Base-by-base conservation (phyloP, 2,329 filamentous ascomycete species). In the Didymella keratinophila region DNA sequence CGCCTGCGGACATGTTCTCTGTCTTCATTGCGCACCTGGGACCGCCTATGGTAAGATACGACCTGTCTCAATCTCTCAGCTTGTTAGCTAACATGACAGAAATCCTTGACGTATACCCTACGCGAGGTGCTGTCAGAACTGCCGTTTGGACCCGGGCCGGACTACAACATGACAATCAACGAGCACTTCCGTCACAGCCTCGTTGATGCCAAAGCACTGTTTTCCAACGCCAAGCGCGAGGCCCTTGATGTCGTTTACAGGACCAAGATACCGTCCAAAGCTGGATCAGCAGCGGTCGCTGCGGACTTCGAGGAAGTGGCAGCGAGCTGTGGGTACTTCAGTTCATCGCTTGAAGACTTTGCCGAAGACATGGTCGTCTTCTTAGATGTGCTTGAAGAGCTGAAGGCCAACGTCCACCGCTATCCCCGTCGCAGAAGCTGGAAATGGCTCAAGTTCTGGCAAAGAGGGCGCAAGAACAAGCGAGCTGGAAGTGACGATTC, bases 251-350 rank as follows among this genome's bases (percentile, higher is more conserved):
- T 90, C 56, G 83, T 99, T 0, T 98, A 99, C 76, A 87, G 86
- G 62, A 90, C 86, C 50, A 92, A 93, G 60, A 88, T 93, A 67
- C 82, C 93, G 37, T 86, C 86, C 11, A 86, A 86, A 57, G 81
- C 87, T 3, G 84, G 87, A 41, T 88, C 89, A 0, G 84, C 92
- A 51, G 89, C 90, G 61, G 84, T 94, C 9, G 89, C 96, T 71
- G 95, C 94, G 2, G 95, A 98, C 75, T 93, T 97, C 56, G 95
- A 99, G 75, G 95, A 99, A 76, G 93, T 98, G 11, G 93, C 94
- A 39, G 94, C 95, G n/a, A 96, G 93, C 56, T 99, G 95, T 71
- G 94, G 95, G 0, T 93, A 98, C 77, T 99, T 98, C 73, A 94
- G 91, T 72, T 97, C 95, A 74, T 96, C 91, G 42, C 81, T 99